A percentile compares a stretch with the other conserved stretches of the same genome.
phyloP scores from a whole-genome alignment of 1,139 yeast species.

The Protomyces arabidopsidicola region DNA sequence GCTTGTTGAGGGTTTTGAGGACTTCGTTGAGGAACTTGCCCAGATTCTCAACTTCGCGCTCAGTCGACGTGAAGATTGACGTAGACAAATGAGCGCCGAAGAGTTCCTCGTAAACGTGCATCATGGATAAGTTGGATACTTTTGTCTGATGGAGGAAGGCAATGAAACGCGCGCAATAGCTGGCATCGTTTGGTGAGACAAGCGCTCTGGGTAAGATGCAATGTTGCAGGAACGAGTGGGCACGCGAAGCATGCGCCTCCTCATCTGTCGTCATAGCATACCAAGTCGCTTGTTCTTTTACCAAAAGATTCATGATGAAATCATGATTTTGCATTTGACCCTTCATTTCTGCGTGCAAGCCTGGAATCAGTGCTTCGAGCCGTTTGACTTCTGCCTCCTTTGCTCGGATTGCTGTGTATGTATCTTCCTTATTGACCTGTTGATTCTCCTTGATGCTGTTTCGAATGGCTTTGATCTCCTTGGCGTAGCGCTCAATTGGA shows the following conservation, averaged over 20 bases:
- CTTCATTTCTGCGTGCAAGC: slow-evolving; percentile 34
- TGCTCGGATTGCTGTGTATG: neutral
- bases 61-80: slow-evolving; percentile 64
- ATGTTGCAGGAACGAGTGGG: slow-evolving; percentile 48
- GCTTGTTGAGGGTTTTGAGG: slow-evolving; percentile 47
- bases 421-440: neutral
- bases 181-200: slow-evolving; percentile 82
- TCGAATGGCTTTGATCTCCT: slow-evolving; percentile 38
- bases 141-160: slow-evolving; percentile 48
- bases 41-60: slow-evolving; percentile 73
- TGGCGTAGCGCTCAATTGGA: slow-evolving; percentile 50
- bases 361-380: neutral
- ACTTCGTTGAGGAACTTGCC: slow-evolving; percentile 68
- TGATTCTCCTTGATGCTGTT: neutral
- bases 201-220: slow-evolving; percentile 74
- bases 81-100: slow-evolving; percentile 51
- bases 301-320: slow-evolving; percentile 38
- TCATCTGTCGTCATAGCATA: neutral
- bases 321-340: slow-evolving; percentile 41
- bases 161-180: slow-evolving; percentile 61
- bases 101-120: slow-evolving; percentile 49
- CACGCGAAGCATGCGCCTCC: neutral
- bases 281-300: slow-evolving; percentile 36
- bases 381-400: neutral
- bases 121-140: slow-evolving; percentile 47